phyloP scores from a whole-genome alignment of 2,329 filamentous ascomycete species.

The Hymenoscyphus linearis region DNA sequence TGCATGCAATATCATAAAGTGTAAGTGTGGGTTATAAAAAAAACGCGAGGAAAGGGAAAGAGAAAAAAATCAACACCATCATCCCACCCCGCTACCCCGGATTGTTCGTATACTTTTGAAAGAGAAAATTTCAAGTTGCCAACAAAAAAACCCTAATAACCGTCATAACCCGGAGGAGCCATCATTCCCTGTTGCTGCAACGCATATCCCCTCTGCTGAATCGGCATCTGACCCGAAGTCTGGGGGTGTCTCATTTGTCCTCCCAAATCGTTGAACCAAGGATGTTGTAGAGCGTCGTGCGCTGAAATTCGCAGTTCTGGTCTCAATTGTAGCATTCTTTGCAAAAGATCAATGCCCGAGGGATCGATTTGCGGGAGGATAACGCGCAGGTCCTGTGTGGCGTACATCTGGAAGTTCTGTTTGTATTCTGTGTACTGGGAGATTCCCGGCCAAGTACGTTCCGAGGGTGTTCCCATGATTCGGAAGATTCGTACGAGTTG shows the following conservation, averaged over 20 bases:
- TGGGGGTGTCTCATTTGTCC: slow-evolving; percentile 25
- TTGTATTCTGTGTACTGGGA: slow-evolving; percentile 97
- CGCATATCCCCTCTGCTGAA: slow-evolving; percentile 25
- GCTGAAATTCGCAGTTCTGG: slow-evolving; percentile 90
- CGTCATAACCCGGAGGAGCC: slow-evolving; percentile 23
- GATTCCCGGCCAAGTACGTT: slow-evolving; percentile 93
- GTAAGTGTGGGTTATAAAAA: no score
- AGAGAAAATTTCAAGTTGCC: neutral
- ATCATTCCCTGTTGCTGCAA: slow-evolving; percentile 23
- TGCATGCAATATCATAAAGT: no score
- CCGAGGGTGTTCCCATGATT: slow-evolving; percentile 95
- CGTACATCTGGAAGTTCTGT: slow-evolving; percentile 87
- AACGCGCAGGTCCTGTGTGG: slow-evolving; percentile 80
- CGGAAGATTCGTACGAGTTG: slow-evolving; percentile 96
- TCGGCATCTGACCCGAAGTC: slow-evolving; percentile 16
- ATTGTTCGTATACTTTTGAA: no score
- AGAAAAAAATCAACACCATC: no score
- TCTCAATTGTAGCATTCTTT: slow-evolving; percentile 85
- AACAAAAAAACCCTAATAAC: slow-evolving; percentile 11
- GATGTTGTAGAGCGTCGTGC: slow-evolving; percentile 78
- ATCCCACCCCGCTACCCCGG: no score
- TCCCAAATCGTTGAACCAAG: slow-evolving; percentile 77
- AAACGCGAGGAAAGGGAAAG: no score
- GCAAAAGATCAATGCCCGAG: slow-evolving; percentile 78
- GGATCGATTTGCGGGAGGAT: slow-evolving; percentile 89